Evolutionary conservation across 106 monocot genomes (phyloP).

Genomic region (Agapanthus africanus): DNA sequence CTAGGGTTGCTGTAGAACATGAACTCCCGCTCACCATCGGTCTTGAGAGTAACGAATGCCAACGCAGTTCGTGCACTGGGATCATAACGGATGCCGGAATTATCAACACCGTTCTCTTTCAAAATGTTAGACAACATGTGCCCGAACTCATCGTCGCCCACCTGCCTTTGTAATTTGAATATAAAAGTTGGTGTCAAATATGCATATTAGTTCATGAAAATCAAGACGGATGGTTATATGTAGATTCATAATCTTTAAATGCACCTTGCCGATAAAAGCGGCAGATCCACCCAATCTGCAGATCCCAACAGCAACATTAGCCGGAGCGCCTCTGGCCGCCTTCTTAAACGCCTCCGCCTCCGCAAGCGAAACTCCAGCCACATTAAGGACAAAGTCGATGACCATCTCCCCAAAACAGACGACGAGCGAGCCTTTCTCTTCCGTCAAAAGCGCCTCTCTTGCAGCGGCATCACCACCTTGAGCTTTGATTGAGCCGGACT

Average conservation of each 20-base stretch:
- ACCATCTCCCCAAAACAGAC: slow-evolving; percentile 37
- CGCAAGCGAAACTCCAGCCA: slow-evolving; percentile 25
- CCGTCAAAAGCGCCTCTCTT: not conserved
- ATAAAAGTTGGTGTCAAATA: too few relatives aligned
- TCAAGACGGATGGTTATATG: not conserved
- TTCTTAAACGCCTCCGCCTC: slow-evolving; percentile 31
- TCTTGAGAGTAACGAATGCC: slow-evolving; percentile 28
- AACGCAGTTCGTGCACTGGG: slow-evolving; percentile 22
- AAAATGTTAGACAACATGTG: slow-evolving; percentile 20
- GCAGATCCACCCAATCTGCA: slow-evolving; percentile 20
- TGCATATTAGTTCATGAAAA: not conserved
- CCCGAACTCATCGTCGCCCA: slow-evolving; percentile 31
- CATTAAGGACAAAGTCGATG: slow-evolving; percentile 34
- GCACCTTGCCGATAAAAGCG: slow-evolving; percentile 32
- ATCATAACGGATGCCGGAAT: slow-evolving; percentile 23
- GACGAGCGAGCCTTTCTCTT: slow-evolving; percentile 17
- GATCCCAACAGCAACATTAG: slow-evolving; percentile 29
- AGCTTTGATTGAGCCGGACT: not conserved
- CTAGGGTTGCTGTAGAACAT: slow-evolving; percentile 38
- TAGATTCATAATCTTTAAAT: too few relatives aligned
- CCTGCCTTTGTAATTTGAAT: too few relatives aligned
- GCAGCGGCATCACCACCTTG: slow-evolving; percentile 9
- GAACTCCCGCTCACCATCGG: slow-evolving; percentile 29
- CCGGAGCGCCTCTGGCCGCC: slow-evolving; percentile 30
- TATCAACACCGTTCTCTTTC: slow-evolving; percentile 17